Evolutionary conservation across 1,284 basidiomycete species (phyloP), one percentile per base, ranked within the genome.

Genomic region (Schizopora paradoxa): DNA sequence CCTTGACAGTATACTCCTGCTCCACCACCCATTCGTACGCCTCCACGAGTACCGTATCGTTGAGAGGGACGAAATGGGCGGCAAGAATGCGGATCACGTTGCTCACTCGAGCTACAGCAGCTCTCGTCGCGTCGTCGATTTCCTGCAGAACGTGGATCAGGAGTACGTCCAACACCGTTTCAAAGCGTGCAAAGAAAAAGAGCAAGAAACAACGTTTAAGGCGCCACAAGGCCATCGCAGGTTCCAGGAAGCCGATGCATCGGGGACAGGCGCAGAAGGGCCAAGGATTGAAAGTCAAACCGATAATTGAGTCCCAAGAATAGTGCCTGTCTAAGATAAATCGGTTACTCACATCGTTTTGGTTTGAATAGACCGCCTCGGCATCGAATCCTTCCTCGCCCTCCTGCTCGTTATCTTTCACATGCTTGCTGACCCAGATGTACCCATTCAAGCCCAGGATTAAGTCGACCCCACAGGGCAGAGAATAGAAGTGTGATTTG

Each of bases 401-500:
- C 59, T 83, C 82, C 56, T 82, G 82, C 49, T 87, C 80, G 54
- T 65, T 79, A 52, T 79, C 74, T 58, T 82, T 81, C 45, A 84
- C 76, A 49, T 90, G 86, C 63, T 90, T 91, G 61, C 81, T 87
- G 36, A 98, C 83, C 96, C 96, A 99, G 43, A 99, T 85, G 66
- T 89, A 97, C 5, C 96, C 96, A 64, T 99, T 99, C 45, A 99
- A 66, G 0, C 94, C 95, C 19, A 99, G 75, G 46, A 98, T 96
- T 41, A 99, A 70, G 61, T 99, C 94, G 4, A 99, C 91, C 25
- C 89, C 91, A 51, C 86, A 90, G 1, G 91, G 86, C 13, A 99
- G 72, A 21, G 89, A 74, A 54, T 92, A 77, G 63, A 99, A 99
- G 63, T 99, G 96, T 0, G 91, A 91, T 66, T 98, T 98, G 33